Conservation (phyloP, 2,329 filamentous ascomycete genomes). For the Cercospora brassicicola region DNA sequence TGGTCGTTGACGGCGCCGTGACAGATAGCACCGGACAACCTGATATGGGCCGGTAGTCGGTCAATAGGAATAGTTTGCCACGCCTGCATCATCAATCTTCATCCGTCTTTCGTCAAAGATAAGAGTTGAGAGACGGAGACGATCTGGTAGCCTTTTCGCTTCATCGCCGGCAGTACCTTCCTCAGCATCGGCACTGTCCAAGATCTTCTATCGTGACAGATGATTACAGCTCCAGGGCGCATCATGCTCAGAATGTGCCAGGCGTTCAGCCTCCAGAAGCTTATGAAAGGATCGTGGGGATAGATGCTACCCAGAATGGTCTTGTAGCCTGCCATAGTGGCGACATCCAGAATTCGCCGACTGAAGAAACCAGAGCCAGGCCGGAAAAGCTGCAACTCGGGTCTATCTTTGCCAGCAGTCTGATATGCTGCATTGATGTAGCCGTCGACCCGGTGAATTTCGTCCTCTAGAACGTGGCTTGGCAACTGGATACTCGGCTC, state of each 20-base stretch:
- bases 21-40: slow-evolving; percentile 27
- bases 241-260: slow-evolving; percentile 78
- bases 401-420: slow-evolving; percentile 43
- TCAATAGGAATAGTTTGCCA: no score
- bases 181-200: slow-evolving; percentile 81
- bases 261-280: slow-evolving; percentile 68
- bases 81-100: neutral
- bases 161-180: slow-evolving; percentile 70
- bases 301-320: slow-evolving; percentile 83
- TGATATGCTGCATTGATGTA: slow-evolving; percentile 61
- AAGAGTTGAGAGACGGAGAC: slow-evolving; percentile 71
- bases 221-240: slow-evolving; percentile 72
- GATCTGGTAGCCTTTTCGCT: slow-evolving; percentile 66
- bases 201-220: slow-evolving; percentile 80
- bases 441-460: slow-evolving; percentile 66
- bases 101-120: slow-evolving; percentile 30
- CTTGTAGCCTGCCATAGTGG: slow-evolving; percentile 64
- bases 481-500: slow-evolving; percentile 68
- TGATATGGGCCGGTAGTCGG: slow-evolving; percentile 16
- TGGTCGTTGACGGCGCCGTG: slow-evolving; percentile 41
- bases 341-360: slow-evolving; percentile 62
- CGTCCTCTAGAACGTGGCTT: slow-evolving; percentile 58
- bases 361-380: slow-evolving; percentile 85
- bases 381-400: slow-evolving; percentile 67
- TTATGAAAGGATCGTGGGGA: slow-evolving; percentile 87